Base-by-base conservation (phyloP, 768 basidiomycete genomes). In the Pisolithus albus region DNA sequence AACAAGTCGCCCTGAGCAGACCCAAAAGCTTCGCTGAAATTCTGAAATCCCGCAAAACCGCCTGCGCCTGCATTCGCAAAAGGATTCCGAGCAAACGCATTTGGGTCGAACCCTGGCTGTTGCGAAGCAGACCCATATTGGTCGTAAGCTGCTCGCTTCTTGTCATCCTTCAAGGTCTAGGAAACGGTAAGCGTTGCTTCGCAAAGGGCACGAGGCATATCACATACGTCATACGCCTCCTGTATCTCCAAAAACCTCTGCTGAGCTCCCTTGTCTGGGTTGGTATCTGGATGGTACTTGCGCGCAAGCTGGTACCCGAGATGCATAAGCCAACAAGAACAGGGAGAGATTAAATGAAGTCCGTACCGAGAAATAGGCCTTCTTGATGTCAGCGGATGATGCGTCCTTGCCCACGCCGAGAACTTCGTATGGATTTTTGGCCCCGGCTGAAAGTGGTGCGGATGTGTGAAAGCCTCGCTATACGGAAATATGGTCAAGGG, bases 261-360 rank as follows among this genome's bases (percentile, higher is more conserved):
- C 59, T 91, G 85, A 0, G 95, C 91, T 44, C 75, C 77, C 61
- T 91, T 88, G 71, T 95, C 91, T 39, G 92, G 88, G 70, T 93
- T 98, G 11, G 93, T 93, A 64, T 99, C 96, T 0, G 96, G 96
- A 68, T 99, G 96, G 63, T 88, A 96, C 75, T 98, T 95, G 55
- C 95, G 88, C 16, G 96, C 96, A 57, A 99, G 86, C 95, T 96
- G 63, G 32, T 21, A 40, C 13, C n/a, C 38, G 41, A 49, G 28
- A n/a, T 34, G 50, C 54, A 51, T 55, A 49, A 59, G 59, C 54
- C 50, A 51, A 58, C 30, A 6, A 47, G 45, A 53, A 23, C 28
- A 47, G 30, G 40, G n/a, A 38, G 51, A 55, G 60, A 55, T 57
- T 39, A 46, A 15, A 68, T 36, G 15, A 38, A 43, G 30, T 13